phyloP scores from a whole-genome alignment of 208 protist species.

The Trypanosoma caninum region DNA sequence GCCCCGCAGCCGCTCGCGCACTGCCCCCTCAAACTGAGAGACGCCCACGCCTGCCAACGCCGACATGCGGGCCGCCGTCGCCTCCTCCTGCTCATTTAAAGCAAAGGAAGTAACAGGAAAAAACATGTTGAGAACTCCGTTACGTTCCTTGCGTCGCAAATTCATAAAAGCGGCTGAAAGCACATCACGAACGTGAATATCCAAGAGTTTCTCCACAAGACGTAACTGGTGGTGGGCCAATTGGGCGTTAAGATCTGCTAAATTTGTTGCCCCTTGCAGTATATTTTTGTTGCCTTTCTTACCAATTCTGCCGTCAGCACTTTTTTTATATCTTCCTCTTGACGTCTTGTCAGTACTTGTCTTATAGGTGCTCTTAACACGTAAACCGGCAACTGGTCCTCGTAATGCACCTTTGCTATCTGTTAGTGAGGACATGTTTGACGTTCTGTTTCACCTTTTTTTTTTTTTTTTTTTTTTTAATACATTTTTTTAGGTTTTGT shows the following conservation, averaged over 20 bases:
- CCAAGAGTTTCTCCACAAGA: conserved; percentile 22
- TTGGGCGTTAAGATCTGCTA: not conserved
- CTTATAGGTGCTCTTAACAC: too few species aligned
- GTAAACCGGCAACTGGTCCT: too few species aligned
- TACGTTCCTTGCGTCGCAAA: not conserved
- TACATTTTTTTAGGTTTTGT: too few species aligned
- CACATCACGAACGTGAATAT: conserved; percentile 15
- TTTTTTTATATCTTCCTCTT: too few species aligned
- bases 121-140: not conserved
- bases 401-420: too few species aligned
- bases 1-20: not conserved
- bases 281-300: not conserved
- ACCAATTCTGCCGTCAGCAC: not conserved
- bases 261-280: not conserved
- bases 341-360: too few species aligned
- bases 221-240: conserved; percentile 3
- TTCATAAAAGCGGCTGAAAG: not conserved
- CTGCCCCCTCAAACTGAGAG: not conserved
- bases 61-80: too few species aligned
- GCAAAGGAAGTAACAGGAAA: not conserved
- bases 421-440: too few species aligned
- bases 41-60: too few species aligned
- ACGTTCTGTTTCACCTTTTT: too few species aligned
- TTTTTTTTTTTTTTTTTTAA: too few species aligned
- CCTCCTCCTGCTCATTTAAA: not conserved